A percentile compares a stretch with the other conserved stretches of the same genome.
These are phyloP conservation scores for Aspergillus costaricaensis DNA, from an alignment of 2,329 filamentous ascomycete species.

Conservation along the genomic window DNA sequence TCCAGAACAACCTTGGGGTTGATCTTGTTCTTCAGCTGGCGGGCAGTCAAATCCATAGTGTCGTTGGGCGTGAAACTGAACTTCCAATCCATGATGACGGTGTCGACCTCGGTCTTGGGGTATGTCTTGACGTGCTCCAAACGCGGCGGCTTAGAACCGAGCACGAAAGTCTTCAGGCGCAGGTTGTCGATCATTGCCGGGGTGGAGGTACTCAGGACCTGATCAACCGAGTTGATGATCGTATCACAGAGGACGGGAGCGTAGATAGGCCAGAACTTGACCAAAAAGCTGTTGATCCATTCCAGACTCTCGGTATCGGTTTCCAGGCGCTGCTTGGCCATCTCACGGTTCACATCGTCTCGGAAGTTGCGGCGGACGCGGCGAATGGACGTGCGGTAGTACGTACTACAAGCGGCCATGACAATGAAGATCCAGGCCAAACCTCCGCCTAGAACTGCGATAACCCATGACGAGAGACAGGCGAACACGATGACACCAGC, in stretches of 20 bases:
- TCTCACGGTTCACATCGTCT: conserved; percentile 86
- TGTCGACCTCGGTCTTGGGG: conserved; percentile 90
- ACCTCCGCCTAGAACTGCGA: conserved; percentile 86
- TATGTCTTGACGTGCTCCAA: conserved; percentile 99
- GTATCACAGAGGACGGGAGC: conserved; percentile 90
- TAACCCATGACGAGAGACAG: conserved; percentile 84
- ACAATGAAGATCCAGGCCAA: conserved; percentile 90
- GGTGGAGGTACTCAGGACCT: conserved; percentile 89
- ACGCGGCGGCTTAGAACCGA: conserved; percentile 91
- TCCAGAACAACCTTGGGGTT: conserved; percentile 97
- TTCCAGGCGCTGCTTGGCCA: conserved; percentile 83
- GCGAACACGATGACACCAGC: conserved; percentile 91
- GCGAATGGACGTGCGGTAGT: conserved; percentile 93
- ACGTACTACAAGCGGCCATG: conserved; percentile 89
- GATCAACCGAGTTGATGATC: conserved; percentile 90
- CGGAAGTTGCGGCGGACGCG: conserved; percentile 93
- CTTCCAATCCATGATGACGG: conserved; percentile 99
- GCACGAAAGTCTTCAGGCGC: conserved; percentile 87
- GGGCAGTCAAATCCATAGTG: conserved; percentile 82
- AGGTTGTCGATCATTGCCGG: conserved; percentile 91
- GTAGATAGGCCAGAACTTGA: conserved; percentile 99
- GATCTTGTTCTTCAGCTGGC: conserved; percentile 90
- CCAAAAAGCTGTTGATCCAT: conserved; percentile 98
- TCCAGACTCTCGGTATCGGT: conserved; percentile 90
- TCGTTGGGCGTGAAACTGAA: conserved; percentile 99